Evolutionary conservation across 2,329 filamentous ascomycete species (phyloP).

Genomic region (Didymella exigua): DNA sequence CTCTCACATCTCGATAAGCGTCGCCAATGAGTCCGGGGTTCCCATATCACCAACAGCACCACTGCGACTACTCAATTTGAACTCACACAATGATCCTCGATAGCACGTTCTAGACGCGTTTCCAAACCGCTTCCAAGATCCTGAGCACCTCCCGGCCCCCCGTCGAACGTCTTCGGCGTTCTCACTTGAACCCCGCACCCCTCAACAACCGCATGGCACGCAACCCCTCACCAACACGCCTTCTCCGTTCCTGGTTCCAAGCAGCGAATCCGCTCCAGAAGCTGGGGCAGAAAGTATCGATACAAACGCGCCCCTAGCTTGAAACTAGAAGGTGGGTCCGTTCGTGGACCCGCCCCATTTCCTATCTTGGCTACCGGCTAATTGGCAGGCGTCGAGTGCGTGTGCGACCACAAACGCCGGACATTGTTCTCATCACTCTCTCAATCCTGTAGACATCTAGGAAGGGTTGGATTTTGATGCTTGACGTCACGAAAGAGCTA

Average conservation of each 20-base stretch:
- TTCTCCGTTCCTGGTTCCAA: neutral
- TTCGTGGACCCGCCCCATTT: slow-evolving; percentile 10
- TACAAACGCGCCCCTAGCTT: slow-evolving; percentile 8
- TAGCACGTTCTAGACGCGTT: too few species aligned
- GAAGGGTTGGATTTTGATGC: neutral
- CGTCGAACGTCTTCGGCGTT: too few species aligned
- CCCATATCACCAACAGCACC: too few species aligned
- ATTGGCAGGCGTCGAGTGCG: slow-evolving; percentile 1
- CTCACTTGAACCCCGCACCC: neutral
- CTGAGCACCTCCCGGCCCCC: too few species aligned
- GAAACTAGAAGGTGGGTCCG: slow-evolving; percentile 14
- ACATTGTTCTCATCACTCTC: neutral
- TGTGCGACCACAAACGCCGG: slow-evolving; percentile 5
- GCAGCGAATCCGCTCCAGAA: slow-evolving; percentile 10
- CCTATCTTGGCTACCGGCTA: slow-evolving; percentile 13
- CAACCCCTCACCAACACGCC: neutral
- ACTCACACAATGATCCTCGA: too few species aligned
- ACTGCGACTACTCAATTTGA: too few species aligned
- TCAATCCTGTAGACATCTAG: neutral
- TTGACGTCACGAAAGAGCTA: slow-evolving; percentile 1
- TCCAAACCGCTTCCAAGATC: too few species aligned
- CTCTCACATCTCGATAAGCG: too few species aligned
- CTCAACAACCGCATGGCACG: neutral
- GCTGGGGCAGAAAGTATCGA: slow-evolving; percentile 7
- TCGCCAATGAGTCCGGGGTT: too few species aligned